These are phyloP conservation scores for Chernovozyma sophiae-reginae DNA, from an alignment of 1,139 yeast genomes.

Conservation along the genomic window DNA sequence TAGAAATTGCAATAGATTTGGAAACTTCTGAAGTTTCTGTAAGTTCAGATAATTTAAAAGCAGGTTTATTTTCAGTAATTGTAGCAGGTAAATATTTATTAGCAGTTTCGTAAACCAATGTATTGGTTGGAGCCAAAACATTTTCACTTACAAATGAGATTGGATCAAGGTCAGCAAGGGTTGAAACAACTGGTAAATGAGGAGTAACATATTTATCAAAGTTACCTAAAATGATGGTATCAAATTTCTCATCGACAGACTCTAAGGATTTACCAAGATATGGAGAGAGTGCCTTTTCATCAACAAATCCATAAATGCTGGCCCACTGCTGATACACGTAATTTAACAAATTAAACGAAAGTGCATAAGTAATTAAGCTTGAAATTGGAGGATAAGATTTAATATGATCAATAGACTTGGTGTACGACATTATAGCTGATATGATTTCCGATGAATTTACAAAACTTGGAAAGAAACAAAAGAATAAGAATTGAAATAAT, in stretches of 20 bases:
- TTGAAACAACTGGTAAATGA: conserved; percentile 5
- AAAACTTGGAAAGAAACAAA: not conserved
- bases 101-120: conserved; percentile 22
- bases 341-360: conserved; percentile 24
- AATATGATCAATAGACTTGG: conserved; percentile 34
- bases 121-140: conserved; percentile 27
- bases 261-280: conserved; percentile 21
- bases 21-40: conserved; percentile 20
- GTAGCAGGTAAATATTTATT: conserved; percentile 32
- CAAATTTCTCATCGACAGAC: conserved; percentile 26
- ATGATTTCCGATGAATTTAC: no score
- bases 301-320: conserved; percentile 12
- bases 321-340: conserved; percentile 18
- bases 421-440: conserved; percentile 11
- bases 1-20: conserved; percentile 30
- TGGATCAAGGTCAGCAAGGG: conserved; percentile 14
- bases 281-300: conserved; percentile 22
- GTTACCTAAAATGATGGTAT: conserved; percentile 20
- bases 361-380: conserved; percentile 18
- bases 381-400: conserved; percentile 29
- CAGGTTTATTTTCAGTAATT: conserved; percentile 17
- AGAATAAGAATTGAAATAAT: not conserved
- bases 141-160: conserved; percentile 11
- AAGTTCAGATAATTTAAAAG: conserved; percentile 19
- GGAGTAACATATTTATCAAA: conserved; percentile 15